Evolutionary conservation across 2,329 filamentous ascomycete species (phyloP).

Genomic region (Exophiala alcalophila): DNA sequence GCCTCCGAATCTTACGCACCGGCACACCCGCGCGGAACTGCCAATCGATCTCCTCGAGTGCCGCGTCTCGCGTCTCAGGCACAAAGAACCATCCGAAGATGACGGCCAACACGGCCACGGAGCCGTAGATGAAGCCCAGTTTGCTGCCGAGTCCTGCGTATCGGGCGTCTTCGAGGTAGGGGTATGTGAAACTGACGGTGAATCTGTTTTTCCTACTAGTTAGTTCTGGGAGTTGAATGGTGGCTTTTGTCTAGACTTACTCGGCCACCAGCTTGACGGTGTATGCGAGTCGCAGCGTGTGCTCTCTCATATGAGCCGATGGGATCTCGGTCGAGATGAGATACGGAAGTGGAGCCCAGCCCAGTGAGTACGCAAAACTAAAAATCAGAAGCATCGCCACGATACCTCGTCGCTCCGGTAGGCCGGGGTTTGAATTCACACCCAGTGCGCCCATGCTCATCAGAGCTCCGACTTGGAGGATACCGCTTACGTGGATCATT

Average conservation of each 20-base stretch:
- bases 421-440: too few species aligned
- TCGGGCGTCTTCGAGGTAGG: constrained; percentile 38
- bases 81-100: constrained; percentile 30
- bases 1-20: too few species aligned
- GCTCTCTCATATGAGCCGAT: constrained; percentile 29
- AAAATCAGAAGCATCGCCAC: constrained; percentile 24
- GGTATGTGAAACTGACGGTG: constrained; percentile 37
- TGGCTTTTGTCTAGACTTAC: too few species aligned
- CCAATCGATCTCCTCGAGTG: too few species aligned
- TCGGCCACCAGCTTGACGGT: constrained; percentile 35
- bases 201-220: too few species aligned
- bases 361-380: constrained; percentile 17
- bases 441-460: constrained; percentile 9
- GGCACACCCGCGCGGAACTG: too few species aligned
- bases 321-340: constrained; percentile 29
- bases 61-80: too few species aligned
- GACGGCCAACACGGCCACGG: constrained; percentile 27
- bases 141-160: constrained; percentile 39
- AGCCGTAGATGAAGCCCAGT: constrained; percentile 43
- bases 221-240: too few species aligned
- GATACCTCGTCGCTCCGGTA: too few species aligned
- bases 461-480: neutral
- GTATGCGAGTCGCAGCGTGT: constrained; percentile 34
- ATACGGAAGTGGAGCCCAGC: constrained; percentile 28
- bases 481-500: neutral